Conservation (phyloP, 2,329 filamentous ascomycete genomes). For the Huntiella decipiens region DNA sequence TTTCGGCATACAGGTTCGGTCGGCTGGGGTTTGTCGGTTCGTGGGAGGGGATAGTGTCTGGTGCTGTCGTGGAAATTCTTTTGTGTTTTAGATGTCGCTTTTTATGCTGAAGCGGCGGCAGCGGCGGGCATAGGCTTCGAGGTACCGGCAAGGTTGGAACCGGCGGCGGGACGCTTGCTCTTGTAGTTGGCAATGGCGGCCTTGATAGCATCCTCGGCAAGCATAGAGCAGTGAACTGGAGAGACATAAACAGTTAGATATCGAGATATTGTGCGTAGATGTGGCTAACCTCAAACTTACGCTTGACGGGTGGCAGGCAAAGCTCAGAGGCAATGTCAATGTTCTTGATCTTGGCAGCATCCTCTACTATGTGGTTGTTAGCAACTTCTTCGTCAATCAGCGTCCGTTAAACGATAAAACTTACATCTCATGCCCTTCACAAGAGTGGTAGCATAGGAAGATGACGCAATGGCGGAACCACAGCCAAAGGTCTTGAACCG, state of each 20-base stretch:
- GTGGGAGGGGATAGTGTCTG: no score
- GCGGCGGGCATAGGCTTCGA: slow-evolving; percentile 19
- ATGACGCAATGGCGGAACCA: slow-evolving; percentile 83
- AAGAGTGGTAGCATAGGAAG: slow-evolving; percentile 88
- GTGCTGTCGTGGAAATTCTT: no score
- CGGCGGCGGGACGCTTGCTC: slow-evolving; percentile 41
- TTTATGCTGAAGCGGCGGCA: neutral
- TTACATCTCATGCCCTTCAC: slow-evolving; percentile 67
- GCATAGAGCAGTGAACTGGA: slow-evolving; percentile 75
- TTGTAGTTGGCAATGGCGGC: slow-evolving; percentile 81
- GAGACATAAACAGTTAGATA: neutral
- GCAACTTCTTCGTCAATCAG: neutral
- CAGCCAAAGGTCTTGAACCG: slow-evolving; percentile 98
- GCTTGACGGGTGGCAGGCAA: slow-evolving; percentile 70
- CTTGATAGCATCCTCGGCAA: slow-evolving; percentile 82
- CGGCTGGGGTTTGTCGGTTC: no score
- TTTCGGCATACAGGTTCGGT: no score
- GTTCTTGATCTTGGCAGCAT: slow-evolving; percentile 83
- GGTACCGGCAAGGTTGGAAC: slow-evolving; percentile 62
- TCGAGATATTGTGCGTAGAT: no score
- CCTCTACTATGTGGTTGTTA: slow-evolving; percentile 40
- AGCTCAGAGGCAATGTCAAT: slow-evolving; percentile 97
- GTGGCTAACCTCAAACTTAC: slow-evolving; percentile 30
- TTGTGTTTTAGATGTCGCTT: no score
- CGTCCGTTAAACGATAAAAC: neutral